Evolutionary conservation across 495 filamentous ascomycete species (phyloP).

Genomic region (Penicillium bovifimosum): DNA sequence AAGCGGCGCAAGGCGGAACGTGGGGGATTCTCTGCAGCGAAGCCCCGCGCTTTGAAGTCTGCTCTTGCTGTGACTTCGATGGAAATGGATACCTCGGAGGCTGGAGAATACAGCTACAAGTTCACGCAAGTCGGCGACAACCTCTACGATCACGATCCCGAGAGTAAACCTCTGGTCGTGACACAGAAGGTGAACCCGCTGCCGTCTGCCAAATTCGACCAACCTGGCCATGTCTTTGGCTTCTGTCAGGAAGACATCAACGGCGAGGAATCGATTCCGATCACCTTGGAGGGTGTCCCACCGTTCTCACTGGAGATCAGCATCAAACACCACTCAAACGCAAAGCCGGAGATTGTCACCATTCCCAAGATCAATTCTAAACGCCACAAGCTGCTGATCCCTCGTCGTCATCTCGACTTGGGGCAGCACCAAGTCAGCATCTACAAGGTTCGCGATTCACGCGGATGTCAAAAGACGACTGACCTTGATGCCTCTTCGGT

Average conservation of each 20-base stretch:
- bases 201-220: constrained; percentile 72
- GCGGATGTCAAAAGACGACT: constrained; percentile 71
- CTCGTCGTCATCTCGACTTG: constrained; percentile 71
- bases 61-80: constrained; percentile 67
- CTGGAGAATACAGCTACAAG: constrained; percentile 79
- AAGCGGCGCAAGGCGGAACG: constrained; percentile 59
- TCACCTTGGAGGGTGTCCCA: constrained; percentile 72
- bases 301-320: constrained; percentile 87
- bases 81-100: constrained; percentile 73
- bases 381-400: constrained; percentile 73
- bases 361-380: constrained; percentile 70
- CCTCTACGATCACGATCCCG: constrained; percentile 71
- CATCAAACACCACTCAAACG: constrained; percentile 81
- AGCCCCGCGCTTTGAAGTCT: constrained; percentile 62
- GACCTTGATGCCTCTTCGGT: constrained; percentile 65
- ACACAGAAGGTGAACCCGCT: constrained; percentile 77
- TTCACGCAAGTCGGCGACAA: constrained; percentile 75
- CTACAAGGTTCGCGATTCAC: constrained; percentile 78
- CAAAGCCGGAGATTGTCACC: constrained; percentile 71
- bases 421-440: constrained; percentile 83
- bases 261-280: constrained; percentile 78
- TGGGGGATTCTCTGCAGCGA: constrained; percentile 56
- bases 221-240: constrained; percentile 90
- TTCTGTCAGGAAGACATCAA: constrained; percentile 82
- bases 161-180: constrained; percentile 56